Conservation (phyloP, 75 land plant genomes). For the Picea sitchensis region DNA sequence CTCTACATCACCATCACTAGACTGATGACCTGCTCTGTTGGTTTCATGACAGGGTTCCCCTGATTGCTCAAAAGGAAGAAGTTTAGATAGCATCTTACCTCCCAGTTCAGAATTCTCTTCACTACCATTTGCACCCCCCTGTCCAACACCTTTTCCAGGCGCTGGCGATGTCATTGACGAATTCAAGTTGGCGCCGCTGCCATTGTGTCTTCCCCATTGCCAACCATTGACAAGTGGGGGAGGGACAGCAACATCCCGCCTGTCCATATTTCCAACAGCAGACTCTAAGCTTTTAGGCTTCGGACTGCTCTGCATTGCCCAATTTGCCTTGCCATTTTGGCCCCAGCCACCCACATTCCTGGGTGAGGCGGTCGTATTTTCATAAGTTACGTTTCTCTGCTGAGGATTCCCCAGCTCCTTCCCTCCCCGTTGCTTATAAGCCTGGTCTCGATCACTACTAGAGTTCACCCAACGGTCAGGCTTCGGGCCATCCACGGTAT, state of each 20-base stretch:
- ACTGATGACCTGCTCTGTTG: constrained; percentile 6
- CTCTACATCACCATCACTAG: constrained; percentile 21
- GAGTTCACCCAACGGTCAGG: background rate
- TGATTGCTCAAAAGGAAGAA: constrained; percentile 15
- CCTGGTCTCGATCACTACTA: background rate
- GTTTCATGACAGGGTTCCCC: constrained; percentile 1
- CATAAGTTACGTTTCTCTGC: background rate
- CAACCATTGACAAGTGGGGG: constrained; percentile 52
- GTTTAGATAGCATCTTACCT: background rate
- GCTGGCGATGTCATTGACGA: background rate
- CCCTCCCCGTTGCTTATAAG: background rate
- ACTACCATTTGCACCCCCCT: background rate
- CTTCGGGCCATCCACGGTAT: background rate
- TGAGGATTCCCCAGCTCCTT: too few species aligned
- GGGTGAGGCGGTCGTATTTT: constrained; percentile 15
- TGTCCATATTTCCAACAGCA: background rate
- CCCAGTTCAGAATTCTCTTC: background rate
- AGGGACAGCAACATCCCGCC: constrained; percentile 13
- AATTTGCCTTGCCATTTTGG: constrained; percentile 15
- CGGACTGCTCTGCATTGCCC: constrained; percentile 12
- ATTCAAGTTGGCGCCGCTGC: background rate
- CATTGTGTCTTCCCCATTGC: constrained; percentile 31
- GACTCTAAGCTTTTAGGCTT: constrained; percentile 15
- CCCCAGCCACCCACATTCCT: constrained; percentile 17
- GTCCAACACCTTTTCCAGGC: background rate